Evolutionary conservation across 179 eudicot species (phyloP), one percentile per base, ranked within the genome.

Genomic region (Spergularia azorica): DNA sequence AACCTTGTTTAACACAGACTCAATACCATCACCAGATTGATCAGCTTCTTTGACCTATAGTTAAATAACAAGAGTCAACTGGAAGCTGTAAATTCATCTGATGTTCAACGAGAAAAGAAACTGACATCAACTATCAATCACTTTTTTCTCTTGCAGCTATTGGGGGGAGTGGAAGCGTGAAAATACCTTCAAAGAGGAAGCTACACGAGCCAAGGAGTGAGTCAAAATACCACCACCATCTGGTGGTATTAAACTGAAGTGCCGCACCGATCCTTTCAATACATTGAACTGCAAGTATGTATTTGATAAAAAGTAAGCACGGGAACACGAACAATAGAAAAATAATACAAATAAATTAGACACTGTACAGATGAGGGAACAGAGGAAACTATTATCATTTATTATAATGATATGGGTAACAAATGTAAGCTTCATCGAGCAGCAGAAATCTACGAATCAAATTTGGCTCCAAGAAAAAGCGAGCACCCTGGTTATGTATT

Each of bases 241-340:
- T 39, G 97, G 94, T 18, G 99, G 98, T 71, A 95, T 85, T 41
- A 93, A 85, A 86, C 98, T 90, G 86, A 91, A 93, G 89, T 95
- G 99, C 73, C 96, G 90, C 78, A 95, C 76, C 12, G 86, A 73
- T 64, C 91, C 89, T 80, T 91, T 95, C 80, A 93, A 78, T 68
- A 76, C 83, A 80, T 91, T 91, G 84, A 95, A 93, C 99, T 95
- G 96, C 18, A 75, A 32, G 71, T 15, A 51, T 26, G 2, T 4
- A 71, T 65, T 26, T 46, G n/a, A 65, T 21, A 63, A 73, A 9
- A 14, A 59, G 58, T 7, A 78, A 15, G 17, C 1, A 75, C 32
- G 57, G 51, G 67, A 75, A 56, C 63, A 63, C 51, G n/a, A 63
- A 26, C 55, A 69, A 20, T 18, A 18, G 48, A 17, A 39, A 26